These are phyloP conservation scores for Berberis vulgaris DNA, from an alignment of 164 flowering plant species.

Conservation along the genomic window DNA sequence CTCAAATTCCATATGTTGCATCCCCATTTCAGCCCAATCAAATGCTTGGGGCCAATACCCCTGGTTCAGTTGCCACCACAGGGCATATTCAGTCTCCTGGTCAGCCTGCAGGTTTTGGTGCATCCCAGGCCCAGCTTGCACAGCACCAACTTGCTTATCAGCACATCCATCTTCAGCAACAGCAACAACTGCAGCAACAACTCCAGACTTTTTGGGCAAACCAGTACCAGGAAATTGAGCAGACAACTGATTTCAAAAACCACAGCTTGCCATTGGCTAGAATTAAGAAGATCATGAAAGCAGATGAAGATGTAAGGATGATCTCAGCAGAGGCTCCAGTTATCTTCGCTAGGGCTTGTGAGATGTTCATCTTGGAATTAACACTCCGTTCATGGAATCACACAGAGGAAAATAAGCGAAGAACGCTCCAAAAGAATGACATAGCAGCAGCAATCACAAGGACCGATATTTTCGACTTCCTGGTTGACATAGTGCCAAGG, in stretches of 20 bases:
- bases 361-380: slow-evolving; percentile 73
- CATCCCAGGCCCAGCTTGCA: slow-evolving; percentile 46
- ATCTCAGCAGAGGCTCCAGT: slow-evolving; percentile 84
- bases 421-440: slow-evolving; percentile 82
- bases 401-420: slow-evolving; percentile 72
- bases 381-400: slow-evolving; percentile 73
- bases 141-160: slow-evolving; percentile 65
- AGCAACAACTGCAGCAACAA: slow-evolving; percentile 58
- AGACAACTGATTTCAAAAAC: slow-evolving; percentile 58
- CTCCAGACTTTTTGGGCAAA: slow-evolving; percentile 56
- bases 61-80: slow-evolving; percentile 22
- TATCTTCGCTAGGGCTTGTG: slow-evolving; percentile 70
- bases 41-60: slow-evolving; percentile 29
- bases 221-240: slow-evolving; percentile 62
- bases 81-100: slow-evolving; percentile 29
- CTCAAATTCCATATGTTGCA: slow-evolving; percentile 39
- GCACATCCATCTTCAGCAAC: slow-evolving; percentile 65
- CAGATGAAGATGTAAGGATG: slow-evolving; percentile 83
- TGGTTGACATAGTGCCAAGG: slow-evolving; percentile 75
- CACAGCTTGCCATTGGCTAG: slow-evolving; percentile 75
- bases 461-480: slow-evolving; percentile 71
- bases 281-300: slow-evolving; percentile 83
- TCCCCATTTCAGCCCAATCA: slow-evolving; percentile 44
- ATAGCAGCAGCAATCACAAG: slow-evolving; percentile 76
- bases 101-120: slow-evolving; percentile 29